A percentile compares a stretch with the other conserved stretches of the same genome.
Conservation (phyloP, 768 basidiomycete species). For the Trametes cubensis region DNA sequence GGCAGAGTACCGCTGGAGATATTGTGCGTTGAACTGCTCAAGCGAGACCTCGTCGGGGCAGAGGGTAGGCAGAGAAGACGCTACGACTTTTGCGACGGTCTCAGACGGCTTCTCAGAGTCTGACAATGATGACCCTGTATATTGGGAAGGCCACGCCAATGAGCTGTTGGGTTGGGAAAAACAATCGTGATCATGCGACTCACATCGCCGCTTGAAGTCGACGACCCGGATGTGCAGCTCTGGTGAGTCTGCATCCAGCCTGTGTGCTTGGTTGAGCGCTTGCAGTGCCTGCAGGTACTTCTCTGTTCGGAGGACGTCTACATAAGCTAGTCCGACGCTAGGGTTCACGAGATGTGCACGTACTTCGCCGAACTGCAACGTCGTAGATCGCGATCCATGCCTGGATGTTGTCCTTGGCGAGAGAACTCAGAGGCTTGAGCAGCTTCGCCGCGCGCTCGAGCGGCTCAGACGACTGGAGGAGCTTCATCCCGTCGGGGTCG, state of each 20-base stretch:
- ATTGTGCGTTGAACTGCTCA: constrained; percentile 75
- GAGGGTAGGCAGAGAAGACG: constrained; percentile 49
- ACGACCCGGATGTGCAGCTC: constrained; percentile 73
- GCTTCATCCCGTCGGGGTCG: constrained; percentile 79
- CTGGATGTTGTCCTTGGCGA: constrained; percentile 57
- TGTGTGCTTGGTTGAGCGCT: constrained; percentile 61
- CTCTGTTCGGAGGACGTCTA: constrained; percentile 45
- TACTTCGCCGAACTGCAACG: constrained; percentile 80
- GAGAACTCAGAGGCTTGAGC: constrained; percentile 60
- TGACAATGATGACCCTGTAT: constrained; percentile 47
- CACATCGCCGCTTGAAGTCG: constrained; percentile 62
- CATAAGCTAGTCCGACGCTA: not conserved
- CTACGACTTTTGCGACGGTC: constrained; percentile 53
- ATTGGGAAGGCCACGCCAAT: constrained; percentile 3
- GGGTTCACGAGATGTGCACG: constrained; percentile 32
- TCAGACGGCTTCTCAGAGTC: constrained; percentile 48
- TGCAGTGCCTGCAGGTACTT: constrained; percentile 79
- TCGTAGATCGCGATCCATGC: constrained; percentile 80
- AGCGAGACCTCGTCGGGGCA: constrained; percentile 59
- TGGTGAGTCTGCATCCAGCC: constrained; percentile 57
- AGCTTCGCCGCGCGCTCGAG: constrained; percentile 78
- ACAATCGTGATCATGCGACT: constrained; percentile 18
- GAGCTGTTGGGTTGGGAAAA: not conserved
- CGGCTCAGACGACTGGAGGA: constrained; percentile 62
- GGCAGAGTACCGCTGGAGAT: constrained; percentile 62